These are phyloP conservation scores for Euclidium syriacum DNA, from an alignment of 345 rosid genomes.

Conservation along the genomic window DNA sequence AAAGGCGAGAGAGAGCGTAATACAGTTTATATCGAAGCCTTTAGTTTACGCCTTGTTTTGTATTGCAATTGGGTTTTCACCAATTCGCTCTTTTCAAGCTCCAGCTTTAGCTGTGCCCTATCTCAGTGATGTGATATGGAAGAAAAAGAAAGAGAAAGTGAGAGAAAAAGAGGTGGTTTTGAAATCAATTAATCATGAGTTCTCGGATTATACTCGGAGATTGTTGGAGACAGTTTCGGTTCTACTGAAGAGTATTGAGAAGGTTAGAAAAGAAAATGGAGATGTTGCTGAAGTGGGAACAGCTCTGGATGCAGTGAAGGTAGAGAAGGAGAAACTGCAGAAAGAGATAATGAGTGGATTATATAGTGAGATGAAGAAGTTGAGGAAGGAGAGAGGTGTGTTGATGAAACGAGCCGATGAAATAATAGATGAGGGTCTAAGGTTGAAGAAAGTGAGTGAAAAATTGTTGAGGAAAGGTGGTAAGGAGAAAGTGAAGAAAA, in stretches of 20 bases:
- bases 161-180: constrained; percentile 34
- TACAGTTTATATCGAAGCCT: constrained; percentile 38
- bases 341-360: constrained; percentile 56
- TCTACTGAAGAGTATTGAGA: constrained; percentile 50
- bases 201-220: constrained; percentile 45
- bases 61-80: constrained; percentile 58
- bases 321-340: constrained; percentile 56
- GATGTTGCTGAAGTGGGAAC: constrained; percentile 32
- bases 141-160: constrained; percentile 28
- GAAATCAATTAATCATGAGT: constrained; percentile 44
- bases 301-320: constrained; percentile 51
- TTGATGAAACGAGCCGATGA: constrained; percentile 46
- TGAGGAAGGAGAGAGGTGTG: constrained; percentile 46
- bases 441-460: constrained; percentile 40
- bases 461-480: constrained; percentile 21
- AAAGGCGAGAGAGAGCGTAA: constrained; percentile 22
- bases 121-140: constrained; percentile 36
- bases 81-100: constrained; percentile 39
- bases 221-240: constrained; percentile 57
- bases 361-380: constrained; percentile 38
- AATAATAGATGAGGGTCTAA: constrained; percentile 42
- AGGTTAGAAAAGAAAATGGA: constrained; percentile 53
- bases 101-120: constrained; percentile 52
- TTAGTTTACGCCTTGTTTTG: constrained; percentile 51
- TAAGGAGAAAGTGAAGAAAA: constrained; percentile 28